phyloP scores from a whole-genome alignment of 2,329 filamentous ascomycete genomes.

The Aspergillus tubingensis region DNA sequence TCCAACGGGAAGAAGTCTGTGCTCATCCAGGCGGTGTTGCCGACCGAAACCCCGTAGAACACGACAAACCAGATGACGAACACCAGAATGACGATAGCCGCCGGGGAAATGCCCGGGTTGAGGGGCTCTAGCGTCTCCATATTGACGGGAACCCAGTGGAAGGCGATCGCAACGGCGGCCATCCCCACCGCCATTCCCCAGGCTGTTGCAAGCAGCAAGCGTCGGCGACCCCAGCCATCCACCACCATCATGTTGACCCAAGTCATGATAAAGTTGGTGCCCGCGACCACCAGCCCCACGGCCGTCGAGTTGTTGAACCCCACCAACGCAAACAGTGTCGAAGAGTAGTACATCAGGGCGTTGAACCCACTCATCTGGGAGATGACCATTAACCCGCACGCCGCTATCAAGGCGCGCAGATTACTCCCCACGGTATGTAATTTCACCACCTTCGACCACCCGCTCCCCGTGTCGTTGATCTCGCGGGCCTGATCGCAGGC shows the following conservation, averaged over 20 bases:
- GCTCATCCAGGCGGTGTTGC: constrained; percentile 52
- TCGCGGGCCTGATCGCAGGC: constrained; percentile 46
- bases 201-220: constrained; percentile 48
- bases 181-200: constrained; percentile 47
- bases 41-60: constrained; percentile 52
- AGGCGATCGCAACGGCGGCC: constrained; percentile 46
- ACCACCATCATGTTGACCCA: constrained; percentile 51
- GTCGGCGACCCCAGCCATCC: constrained; percentile 49
- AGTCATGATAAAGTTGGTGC: constrained; percentile 51
- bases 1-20: constrained; percentile 54
- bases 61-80: constrained; percentile 49
- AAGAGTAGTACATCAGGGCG: constrained; percentile 49
- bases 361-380: constrained; percentile 45
- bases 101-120: constrained; percentile 30
- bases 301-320: constrained; percentile 54
- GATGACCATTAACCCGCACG: constrained; percentile 56
- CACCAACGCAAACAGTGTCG: constrained; percentile 49
- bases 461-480: constrained; percentile 44
- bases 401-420: constrained; percentile 46
- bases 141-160: constrained; percentile 52
- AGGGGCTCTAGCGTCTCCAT: constrained; percentile 37
- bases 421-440: constrained; percentile 45
- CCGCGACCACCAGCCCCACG: constrained; percentile 42
- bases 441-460: constrained; percentile 49
- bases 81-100: constrained; percentile 44